Conservation (phyloP, 2,329 filamentous ascomycete species). For the Claviceps cyperi region DNA sequence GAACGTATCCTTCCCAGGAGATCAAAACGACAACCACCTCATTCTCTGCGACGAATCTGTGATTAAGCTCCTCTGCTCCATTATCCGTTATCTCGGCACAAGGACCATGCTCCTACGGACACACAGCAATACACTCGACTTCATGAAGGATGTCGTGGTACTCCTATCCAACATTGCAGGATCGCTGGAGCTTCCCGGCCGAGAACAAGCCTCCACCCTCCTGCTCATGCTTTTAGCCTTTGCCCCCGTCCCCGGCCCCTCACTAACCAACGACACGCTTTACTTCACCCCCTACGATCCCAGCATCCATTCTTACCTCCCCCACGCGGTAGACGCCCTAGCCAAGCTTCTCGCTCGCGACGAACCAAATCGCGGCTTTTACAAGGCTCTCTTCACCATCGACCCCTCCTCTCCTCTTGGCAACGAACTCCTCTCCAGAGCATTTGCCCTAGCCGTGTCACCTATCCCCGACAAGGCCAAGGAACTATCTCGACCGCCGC, state of each 20-base stretch:
- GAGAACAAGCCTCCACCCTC: constrained; percentile 75
- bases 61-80: constrained; percentile 68
- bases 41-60: constrained; percentile 63
- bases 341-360: constrained; percentile 87
- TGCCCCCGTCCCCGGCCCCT: constrained; percentile 63
- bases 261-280: constrained; percentile 38
- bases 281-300: constrained; percentile 75
- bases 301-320: constrained; percentile 70
- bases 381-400: constrained; percentile 64
- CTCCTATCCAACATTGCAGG: constrained; percentile 81
- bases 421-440: constrained; percentile 69
- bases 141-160: constrained; percentile 90
- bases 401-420: constrained; percentile 51
- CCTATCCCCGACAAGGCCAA: constrained; percentile 56
- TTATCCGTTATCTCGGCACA: constrained; percentile 78
- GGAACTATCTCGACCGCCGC: constrained; percentile 39
- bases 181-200: constrained; percentile 64
- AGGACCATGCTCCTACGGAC: constrained; percentile 74
- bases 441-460: constrained; percentile 77
- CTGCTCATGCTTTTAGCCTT: constrained; percentile 86
- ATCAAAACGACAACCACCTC: constrained; percentile 48
- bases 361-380: constrained; percentile 79
- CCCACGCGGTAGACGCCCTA: constrained; percentile 75
- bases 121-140: constrained; percentile 75
- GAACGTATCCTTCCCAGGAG: constrained; percentile 72